Evolutionary conservation across 1,284 basidiomycete species (phyloP), one percentile per base, ranked within the genome.

Genomic region (Schizophyllum amplum): DNA sequence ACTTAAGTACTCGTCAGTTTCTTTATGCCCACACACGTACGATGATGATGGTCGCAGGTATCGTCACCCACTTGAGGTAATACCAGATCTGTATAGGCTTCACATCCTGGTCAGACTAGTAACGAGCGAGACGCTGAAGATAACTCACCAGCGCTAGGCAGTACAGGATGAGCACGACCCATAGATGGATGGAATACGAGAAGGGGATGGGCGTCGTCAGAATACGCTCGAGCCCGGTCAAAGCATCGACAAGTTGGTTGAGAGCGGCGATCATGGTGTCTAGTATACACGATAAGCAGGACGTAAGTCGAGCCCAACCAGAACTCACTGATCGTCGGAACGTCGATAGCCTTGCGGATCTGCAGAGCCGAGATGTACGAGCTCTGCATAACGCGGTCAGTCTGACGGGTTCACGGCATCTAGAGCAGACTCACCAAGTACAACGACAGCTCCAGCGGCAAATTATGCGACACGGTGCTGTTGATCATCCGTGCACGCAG

Each of bases 161-260:
- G 64, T 86, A 87, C 11, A 87, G 67, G 47, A 77, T 60, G 4
- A 82, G 83, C 13, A 86, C 82, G 0, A 74, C 67, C 84, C 84
- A 87, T 50, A 87, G 69, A 63, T 87, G 85, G 27, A 83, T 72
- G 1, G 80, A 81, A 63, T 86, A 86, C 76, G 84, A 87, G 71
- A 87, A 90, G 1, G 88, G 89, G 51, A 92, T 89, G 0, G 88
- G 88, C 0, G 87, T 90, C 0, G 87, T 90, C 13, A 90, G 72
- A 61, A 91, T 89, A 49, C 88, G 75, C 66, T 92, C 88, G 3
- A 91, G 74, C 4, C 83, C 83, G 5, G 84, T 85, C 48, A 91
- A 70, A 17, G 83, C 79, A 55, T 90, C 86, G 3, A 82, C 80
- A 47, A 91, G 76, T 60, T 78, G 75, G 61, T 77, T 79, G 6